Conservation (phyloP, 1,284 basidiomycete species). For the Dichomitus squalens region DNA sequence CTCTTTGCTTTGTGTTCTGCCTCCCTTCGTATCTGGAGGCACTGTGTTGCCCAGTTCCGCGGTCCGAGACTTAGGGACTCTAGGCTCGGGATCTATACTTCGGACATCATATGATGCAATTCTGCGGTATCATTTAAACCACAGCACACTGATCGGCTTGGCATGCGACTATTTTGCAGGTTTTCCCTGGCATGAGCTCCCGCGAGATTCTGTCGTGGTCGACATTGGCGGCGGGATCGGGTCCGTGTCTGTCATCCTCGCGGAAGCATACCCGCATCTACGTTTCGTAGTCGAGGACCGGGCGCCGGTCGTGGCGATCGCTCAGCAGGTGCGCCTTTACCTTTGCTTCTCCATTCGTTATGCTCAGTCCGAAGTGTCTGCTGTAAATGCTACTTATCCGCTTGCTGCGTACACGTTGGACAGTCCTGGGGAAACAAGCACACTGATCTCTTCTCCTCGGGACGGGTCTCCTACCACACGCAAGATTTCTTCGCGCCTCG, state of each 20-base stretch:
- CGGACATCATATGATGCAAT: too few species aligned
- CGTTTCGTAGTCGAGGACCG: slow-evolving; percentile 35
- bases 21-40: background rate
- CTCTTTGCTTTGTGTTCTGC: background rate
- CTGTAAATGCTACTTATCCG: background rate
- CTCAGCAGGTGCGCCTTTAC: slow-evolving; percentile 15
- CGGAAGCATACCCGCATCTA: slow-evolving; percentile 25
- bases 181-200: slow-evolving; percentile 64
- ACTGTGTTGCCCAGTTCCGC: too few species aligned
- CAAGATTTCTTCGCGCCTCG: slow-evolving; percentile 24
- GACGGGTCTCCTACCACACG: slow-evolving; percentile 15
- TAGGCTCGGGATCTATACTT: too few species aligned
- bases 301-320: slow-evolving; percentile 31
- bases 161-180: slow-evolving; percentile 37
- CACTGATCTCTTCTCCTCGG: slow-evolving; percentile 13
- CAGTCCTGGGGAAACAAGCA: slow-evolving; percentile 21
- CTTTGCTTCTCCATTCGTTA: background rate
- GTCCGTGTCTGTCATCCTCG: slow-evolving; percentile 25
- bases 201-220: slow-evolving; percentile 44
- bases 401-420: background rate
- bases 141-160: background rate
- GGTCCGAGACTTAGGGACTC: too few species aligned
- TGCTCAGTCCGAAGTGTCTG: background rate
- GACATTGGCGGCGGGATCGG: slow-evolving; percentile 37
- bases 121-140: too few species aligned